These are phyloP conservation scores for Sanghuangporus weigelae DNA, from an alignment of 1,284 basidiomycete genomes.

Conservation along the genomic window DNA sequence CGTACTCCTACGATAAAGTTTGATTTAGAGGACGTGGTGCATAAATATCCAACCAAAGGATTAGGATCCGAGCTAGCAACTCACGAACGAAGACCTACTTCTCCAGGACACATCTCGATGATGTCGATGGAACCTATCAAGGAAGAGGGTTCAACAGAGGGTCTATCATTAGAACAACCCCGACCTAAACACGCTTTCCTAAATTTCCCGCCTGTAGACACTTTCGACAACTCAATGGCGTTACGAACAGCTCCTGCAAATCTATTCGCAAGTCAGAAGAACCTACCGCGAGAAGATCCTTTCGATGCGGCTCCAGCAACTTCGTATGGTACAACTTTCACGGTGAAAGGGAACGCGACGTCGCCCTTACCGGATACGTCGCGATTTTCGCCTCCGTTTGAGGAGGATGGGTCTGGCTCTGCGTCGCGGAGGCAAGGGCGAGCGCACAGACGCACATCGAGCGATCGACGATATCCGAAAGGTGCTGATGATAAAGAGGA, in stretches of 20 bases:
- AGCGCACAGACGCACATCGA: conserved; percentile 21
- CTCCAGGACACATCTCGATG: conserved; percentile 8
- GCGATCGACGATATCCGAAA: conserved; percentile 30
- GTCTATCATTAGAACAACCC: conserved; percentile 11
- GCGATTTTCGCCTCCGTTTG: conserved; percentile 19
- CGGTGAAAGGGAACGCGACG: not conserved
- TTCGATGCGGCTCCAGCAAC: conserved; percentile 31
- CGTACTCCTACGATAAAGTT: conserved; percentile 70
- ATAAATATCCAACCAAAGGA: conserved; percentile 57
- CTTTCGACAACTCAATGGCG: not conserved
- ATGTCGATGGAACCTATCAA: conserved; percentile 1
- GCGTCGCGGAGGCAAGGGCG: conserved; percentile 10
- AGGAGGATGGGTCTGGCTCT: conserved; percentile 14
- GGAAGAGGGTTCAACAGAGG: conserved; percentile 11
- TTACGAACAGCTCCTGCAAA: conserved; percentile 16
- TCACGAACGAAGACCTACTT: conserved; percentile 47
- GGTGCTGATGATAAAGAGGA: conserved; percentile 35
- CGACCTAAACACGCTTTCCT: conserved; percentile 8
- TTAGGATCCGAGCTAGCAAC: conserved; percentile 38
- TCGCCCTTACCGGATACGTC: conserved; percentile 10
- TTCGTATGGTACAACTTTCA: conserved; percentile 25
- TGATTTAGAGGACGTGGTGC: conserved; percentile 62
- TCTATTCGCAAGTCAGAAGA: conserved; percentile 22
- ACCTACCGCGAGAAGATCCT: conserved; percentile 23
- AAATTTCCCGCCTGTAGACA: not conserved